Conservation (phyloP, 2,329 filamentous ascomycete genomes). For the Scedosporium boydii region DNA sequence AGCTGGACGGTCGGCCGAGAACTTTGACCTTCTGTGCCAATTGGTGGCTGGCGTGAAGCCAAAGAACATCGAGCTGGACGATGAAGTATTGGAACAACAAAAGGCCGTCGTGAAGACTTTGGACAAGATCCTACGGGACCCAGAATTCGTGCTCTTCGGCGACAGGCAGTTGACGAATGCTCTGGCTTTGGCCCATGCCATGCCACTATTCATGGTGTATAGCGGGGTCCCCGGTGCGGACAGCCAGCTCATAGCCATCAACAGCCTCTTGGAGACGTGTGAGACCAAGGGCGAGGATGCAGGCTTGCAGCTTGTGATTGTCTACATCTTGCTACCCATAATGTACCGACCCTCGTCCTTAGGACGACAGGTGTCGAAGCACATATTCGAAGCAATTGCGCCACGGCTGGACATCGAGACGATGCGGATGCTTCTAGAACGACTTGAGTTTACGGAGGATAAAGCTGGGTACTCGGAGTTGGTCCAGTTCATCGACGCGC, state of each 20-base stretch:
- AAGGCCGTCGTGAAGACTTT: slow-evolving; percentile 34
- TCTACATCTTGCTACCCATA: slow-evolving; percentile 82
- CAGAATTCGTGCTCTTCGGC: not conserved
- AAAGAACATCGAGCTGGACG: slow-evolving; percentile 41
- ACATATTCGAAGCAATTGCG: slow-evolving; percentile 79
- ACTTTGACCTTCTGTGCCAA: slow-evolving; percentile 42
- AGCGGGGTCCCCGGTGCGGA: slow-evolving; percentile 82
- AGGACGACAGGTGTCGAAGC: slow-evolving; percentile 75
- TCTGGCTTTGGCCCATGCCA: slow-evolving; percentile 70
- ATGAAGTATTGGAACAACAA: slow-evolving; percentile 31
- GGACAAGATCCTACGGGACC: slow-evolving; percentile 26
- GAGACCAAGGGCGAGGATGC: slow-evolving; percentile 19
- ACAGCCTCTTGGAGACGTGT: slow-evolving; percentile 61
- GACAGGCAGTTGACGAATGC: slow-evolving; percentile 44
- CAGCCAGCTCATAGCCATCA: slow-evolving; percentile 72
- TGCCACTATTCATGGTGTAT: slow-evolving; percentile 82
- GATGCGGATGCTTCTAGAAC: slow-evolving; percentile 42
- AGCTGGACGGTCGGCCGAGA: slow-evolving; percentile 41
- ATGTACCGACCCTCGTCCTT: slow-evolving; percentile 75
- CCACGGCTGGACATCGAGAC: slow-evolving; percentile 63
- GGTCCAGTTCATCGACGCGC: not conserved
- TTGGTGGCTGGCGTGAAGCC: slow-evolving; percentile 44
- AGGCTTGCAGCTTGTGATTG: slow-evolving; percentile 15
- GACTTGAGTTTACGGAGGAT: slow-evolving; percentile 5
- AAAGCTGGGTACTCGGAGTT: not conserved